Conservation (phyloP, 2,329 filamentous ascomycete species). For the Curvularia hawaiiensis region DNA sequence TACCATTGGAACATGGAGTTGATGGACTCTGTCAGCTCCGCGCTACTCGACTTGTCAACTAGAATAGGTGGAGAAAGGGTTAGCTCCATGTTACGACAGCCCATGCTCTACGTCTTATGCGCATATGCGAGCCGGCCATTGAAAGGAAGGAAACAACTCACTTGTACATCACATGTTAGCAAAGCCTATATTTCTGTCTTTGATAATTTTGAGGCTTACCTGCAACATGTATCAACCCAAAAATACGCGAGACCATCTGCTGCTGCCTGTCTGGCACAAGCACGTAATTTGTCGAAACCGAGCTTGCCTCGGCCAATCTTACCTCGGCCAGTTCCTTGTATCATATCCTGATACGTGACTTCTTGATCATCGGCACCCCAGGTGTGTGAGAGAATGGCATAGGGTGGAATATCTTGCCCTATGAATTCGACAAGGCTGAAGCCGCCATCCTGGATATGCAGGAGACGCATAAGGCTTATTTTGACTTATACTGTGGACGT, state of each 20-base stretch:
- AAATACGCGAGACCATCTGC: conserved; percentile 16
- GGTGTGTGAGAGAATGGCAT: conserved; percentile 27
- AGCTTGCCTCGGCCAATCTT: conserved; percentile 12
- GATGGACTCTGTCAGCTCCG: conserved; percentile 20
- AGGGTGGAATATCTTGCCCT: conserved; percentile 5
- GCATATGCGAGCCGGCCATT: neutral
- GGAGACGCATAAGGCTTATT: conserved; percentile 17
- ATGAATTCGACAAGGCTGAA: conserved; percentile 13
- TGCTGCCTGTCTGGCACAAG: conserved; percentile 19
- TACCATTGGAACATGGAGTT: conserved; percentile 29
- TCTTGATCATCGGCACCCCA: conserved; percentile 20
- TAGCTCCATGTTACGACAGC: neutral
- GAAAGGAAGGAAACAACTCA: neutral
- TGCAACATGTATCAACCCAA: conserved; percentile 28
- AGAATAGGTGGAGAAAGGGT: neutral
- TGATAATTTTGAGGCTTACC: neutral
- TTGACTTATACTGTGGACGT: neutral
- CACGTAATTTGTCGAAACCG: conserved; percentile 16
- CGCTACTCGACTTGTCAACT: conserved; percentile 19
- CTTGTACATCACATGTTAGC: neutral
- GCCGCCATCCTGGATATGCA: conserved; percentile 11
- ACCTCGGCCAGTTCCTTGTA: neutral
- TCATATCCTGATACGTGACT: conserved; percentile 15
- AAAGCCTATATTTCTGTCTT: neutral
- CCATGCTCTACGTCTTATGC: too few relatives aligned